These are phyloP conservation scores for Lodderomyces jiufengensis DNA, from an alignment of 1,139 yeast genomes.

Conservation along the genomic window DNA sequence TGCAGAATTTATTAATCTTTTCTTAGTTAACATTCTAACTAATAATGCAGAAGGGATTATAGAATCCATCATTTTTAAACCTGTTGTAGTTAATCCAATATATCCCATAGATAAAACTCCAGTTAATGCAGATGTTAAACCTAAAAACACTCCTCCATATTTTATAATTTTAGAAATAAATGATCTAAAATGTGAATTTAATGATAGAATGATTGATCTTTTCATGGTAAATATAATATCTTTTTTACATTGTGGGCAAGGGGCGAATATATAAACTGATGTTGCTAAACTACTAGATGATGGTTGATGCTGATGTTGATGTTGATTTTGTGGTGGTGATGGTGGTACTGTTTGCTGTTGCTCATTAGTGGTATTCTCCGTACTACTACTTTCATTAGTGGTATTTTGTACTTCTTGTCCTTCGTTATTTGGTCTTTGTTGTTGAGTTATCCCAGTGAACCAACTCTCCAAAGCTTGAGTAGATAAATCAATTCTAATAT, in stretches of 20 bases:
- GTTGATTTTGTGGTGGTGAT: background rate
- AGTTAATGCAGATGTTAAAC: slow-evolving; percentile 38
- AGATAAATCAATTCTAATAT: slow-evolving; percentile 20
- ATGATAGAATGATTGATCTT: slow-evolving; percentile 26
- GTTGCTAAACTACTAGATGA: background rate
- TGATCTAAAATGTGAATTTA: slow-evolving; percentile 20
- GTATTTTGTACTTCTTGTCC: slow-evolving; percentile 1
- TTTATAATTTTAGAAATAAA: slow-evolving; percentile 24
- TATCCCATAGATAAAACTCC: slow-evolving; percentile 43
- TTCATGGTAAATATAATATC: slow-evolving; percentile 35
- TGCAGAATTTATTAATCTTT: slow-evolving; percentile 5
- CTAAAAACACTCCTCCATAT: slow-evolving; percentile 34
- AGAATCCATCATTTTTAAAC: slow-evolving; percentile 37
- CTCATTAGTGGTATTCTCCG: too few relatives aligned
- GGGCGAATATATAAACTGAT: slow-evolving; percentile 24
- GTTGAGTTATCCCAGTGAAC: slow-evolving; percentile 12
- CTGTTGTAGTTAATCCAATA: slow-evolving; percentile 40
- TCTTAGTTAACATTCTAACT: slow-evolving; percentile 27
- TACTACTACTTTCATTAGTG: too few relatives aligned
- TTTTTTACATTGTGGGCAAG: slow-evolving; percentile 46
- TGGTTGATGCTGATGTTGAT: slow-evolving; percentile 1
- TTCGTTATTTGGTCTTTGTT: background rate
- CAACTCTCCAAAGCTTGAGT: slow-evolving; percentile 19
- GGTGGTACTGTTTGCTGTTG: too few relatives aligned
- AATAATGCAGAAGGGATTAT: slow-evolving; percentile 36